Evolutionary conservation across 352 stramenopile genomes (phyloP), one percentile per base, ranked within the genome.

Genomic region (Peronosclerospora sorghi): DNA sequence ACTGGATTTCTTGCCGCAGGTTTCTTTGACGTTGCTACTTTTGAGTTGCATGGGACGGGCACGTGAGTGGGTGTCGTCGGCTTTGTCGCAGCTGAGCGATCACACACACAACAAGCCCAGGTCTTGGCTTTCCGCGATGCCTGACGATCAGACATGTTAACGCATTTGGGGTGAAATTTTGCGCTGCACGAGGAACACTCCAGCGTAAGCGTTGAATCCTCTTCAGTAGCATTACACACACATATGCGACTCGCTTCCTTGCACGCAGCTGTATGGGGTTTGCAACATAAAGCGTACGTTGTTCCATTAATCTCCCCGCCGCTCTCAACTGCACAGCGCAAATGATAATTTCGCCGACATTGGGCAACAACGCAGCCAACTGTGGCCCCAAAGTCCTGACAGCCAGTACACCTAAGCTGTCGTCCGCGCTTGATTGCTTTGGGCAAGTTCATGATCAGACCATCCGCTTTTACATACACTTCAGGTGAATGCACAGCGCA

Each of bases 361-460:
- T 86, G 83, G 20, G 79, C 56, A 15, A 86, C 69, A 17, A 87
- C 60, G 48, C 80, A 93, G 5, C 77, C 75, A 18, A 93, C 73
- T 0, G 80, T 87, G 0, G 80, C 80, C 19, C 80, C 77, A 15
- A 66, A 51, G 19, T 69, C 48, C 21, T 88, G 76, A 47, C 80
- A 93, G 14, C 48, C 59, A 0, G 65, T 72, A 49, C 80, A 93
- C 34, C 79, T 69, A 12, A 91, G 62, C 45, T 87, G 74, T 4
- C 76, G 69, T n/a, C 76, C 75, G 14, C 75, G 68, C 44, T 88
- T 88, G 32, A 91, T 68, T 13, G 79, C 74, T 43, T 77, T 77
- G 0, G 68, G 60, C 21, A 91, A 45, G 36, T 88, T 86, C 56
- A 77, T 85, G 36, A 88, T 88, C n/a, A 80, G 69, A 26, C 74